Base-by-base conservation (phyloP, 2,329 filamentous ascomycete species). In the Arthrinium phaeospermum region DNA sequence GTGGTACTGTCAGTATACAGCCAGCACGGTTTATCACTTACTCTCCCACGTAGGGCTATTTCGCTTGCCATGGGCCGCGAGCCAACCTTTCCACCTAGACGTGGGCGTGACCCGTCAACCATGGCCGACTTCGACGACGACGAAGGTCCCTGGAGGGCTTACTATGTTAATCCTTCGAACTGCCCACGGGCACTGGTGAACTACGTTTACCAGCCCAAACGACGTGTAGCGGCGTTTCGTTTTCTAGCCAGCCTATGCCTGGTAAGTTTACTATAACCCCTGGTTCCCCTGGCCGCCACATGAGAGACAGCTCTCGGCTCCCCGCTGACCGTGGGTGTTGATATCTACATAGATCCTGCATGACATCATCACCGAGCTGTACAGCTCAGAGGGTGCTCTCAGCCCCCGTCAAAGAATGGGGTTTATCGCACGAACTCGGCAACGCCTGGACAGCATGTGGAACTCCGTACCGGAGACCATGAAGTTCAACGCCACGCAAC, bases 21-120 rank as follows among this genome's bases (percentile, higher is more conserved):
- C 30, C 8, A 6, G 30, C 10, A 19, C 7, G n/a, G 13, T 8
- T 13, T 19, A n/a, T 41, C 22, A 8, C 51, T 34, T 30, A 57
- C 51, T 34, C 3, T 27, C 51, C 34, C 64, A 45, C 10, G 12
- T 45, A 68, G 67, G 45, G 67, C 67, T 6, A 68, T 68, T 16
- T 68, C 67, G 13, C 67, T 68, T 46, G 67, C 67, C 45, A 45
- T 68, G 41, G 67, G 67, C 4, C 67, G 67, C 7, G 67, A 68
- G 45, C 67, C 67, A 68, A 68, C 67, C 22, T 68, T 68, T 68
- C 13, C 67, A 41, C 67, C 67, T 2, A 41, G 67, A 27, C 67
- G 67, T n/a, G 67, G 67, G 41, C 67, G 67, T 10, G 67, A 68
- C 8, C 67, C 67, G n/a, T 46, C 41, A 10, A 68, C 41, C n/a